Conservation (phyloP, 768 basidiomycete species). For the Hypholoma fasciculare region DNA sequence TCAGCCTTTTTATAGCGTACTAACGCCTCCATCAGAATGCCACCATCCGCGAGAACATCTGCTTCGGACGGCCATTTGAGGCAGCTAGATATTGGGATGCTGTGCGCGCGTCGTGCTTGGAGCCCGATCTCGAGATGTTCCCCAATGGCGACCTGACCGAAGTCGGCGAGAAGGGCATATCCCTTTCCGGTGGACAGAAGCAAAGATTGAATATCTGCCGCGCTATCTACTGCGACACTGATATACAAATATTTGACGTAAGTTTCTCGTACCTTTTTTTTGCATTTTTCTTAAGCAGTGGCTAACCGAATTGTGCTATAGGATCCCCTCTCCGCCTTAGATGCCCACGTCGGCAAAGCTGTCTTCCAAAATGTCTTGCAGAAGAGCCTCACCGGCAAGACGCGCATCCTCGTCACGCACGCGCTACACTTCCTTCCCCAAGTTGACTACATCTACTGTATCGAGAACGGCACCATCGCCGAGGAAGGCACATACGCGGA, state of each 20-base stretch:
- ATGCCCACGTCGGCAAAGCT: constrained; percentile 88
- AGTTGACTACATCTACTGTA: constrained; percentile 82
- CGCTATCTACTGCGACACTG: constrained; percentile 82
- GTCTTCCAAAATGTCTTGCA: constrained; percentile 85
- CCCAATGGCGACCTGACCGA: constrained; percentile 79
- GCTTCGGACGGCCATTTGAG: constrained; percentile 84
- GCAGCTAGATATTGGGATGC: constrained; percentile 83
- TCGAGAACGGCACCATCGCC: constrained; percentile 74
- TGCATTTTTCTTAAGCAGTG: background rate
- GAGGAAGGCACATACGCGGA: constrained; percentile 81
- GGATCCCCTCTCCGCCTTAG: constrained; percentile 89
- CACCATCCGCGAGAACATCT: constrained; percentile 86
- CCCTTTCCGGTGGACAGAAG: constrained; percentile 78
- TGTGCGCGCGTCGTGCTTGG: constrained; percentile 74
- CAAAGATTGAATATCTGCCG: constrained; percentile 87
- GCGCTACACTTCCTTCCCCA: constrained; percentile 87
- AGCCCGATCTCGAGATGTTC: constrained; percentile 78
- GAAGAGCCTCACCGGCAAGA: constrained; percentile 63
- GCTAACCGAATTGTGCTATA: constrained; percentile 16
- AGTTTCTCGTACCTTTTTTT: background rate
- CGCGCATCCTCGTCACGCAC: constrained; percentile 88
- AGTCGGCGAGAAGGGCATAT: constrained; percentile 66
- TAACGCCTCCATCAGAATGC: constrained; percentile 50
- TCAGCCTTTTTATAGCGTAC: constrained; percentile 3
- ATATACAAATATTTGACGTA: constrained; percentile 85